A percentile compares a stretch with the other conserved stretches of the same genome.
phyloP scores from a whole-genome alignment of 768 basidiomycete genomes.

The Mycena vitilis region DNA sequence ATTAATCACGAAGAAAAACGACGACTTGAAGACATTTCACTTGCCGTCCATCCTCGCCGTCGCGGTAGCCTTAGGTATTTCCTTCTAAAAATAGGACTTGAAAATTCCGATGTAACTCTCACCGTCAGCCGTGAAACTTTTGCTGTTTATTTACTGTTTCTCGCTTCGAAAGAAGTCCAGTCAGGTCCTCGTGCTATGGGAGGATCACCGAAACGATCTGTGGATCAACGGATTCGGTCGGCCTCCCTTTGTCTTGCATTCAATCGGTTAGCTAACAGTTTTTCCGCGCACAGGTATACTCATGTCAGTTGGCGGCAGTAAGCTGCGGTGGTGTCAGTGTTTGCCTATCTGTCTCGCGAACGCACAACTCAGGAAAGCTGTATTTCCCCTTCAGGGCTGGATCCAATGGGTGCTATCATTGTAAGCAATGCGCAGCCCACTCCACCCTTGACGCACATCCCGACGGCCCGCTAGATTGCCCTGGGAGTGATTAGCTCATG shows the following conservation, averaged over 20 bases:
- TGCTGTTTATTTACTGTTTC: slow-evolving; percentile 89
- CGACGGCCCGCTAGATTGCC: slow-evolving; percentile 66
- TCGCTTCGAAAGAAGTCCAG: slow-evolving; percentile 84
- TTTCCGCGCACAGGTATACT: slow-evolving; percentile 66
- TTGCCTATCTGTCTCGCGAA: slow-evolving; percentile 24
- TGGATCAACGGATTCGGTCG: slow-evolving; percentile 84
- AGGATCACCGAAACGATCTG: slow-evolving; percentile 96
- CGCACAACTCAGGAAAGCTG: slow-evolving; percentile 19
- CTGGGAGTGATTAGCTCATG: slow-evolving; percentile 84
- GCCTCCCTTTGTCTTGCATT: slow-evolving; percentile 29
- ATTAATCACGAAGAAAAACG: slow-evolving; percentile 67
- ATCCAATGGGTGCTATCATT: slow-evolving; percentile 82
- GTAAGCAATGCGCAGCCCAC: slow-evolving; percentile 59
- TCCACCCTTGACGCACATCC: slow-evolving; percentile 14
- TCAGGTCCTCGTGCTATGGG: slow-evolving; percentile 96
- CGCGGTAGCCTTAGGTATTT: slow-evolving; percentile 78
- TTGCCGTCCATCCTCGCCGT: slow-evolving; percentile 88
- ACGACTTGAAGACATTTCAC: slow-evolving; percentile 73
- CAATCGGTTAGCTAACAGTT: slow-evolving; percentile 17
- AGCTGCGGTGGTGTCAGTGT: slow-evolving; percentile 82
- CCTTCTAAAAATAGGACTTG: slow-evolving; percentile 29
- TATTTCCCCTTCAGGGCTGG: slow-evolving; percentile 61
- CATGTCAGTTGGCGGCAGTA: slow-evolving; percentile 87
- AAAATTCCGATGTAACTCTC: slow-evolving; percentile 15
- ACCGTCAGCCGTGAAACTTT: slow-evolving; percentile 77